Evolutionary conservation across 1,139 yeast species (phyloP), one percentile per base, ranked within the genome.

Genomic region (Pichia sp.): DNA sequence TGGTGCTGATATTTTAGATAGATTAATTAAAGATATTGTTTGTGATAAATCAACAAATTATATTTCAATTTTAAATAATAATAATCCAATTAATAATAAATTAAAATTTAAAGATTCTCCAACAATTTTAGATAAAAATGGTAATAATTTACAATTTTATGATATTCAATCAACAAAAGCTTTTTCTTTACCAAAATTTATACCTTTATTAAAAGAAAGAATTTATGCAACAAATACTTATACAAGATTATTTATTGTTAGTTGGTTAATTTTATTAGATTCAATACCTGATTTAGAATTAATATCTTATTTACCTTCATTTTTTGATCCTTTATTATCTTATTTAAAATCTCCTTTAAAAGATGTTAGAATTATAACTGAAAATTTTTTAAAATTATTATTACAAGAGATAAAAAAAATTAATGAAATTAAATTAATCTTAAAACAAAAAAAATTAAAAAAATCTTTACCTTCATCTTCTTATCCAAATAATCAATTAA

Each of bases 11-110:
- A 74, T 94, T 40, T 74, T 94, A 53, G 97, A 94, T 64, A 65
- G 97, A 36, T 72, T 94, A 53, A 80, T 92, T 53, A 92, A 94
- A 62, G 98, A 94, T 62, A 90, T 94, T 45, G 97, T 92, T 1
- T 86, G 96, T 42, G 97, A 95, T 52, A 87, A 90, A 60, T 95
- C 97, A 0, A 82, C 97, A 1, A 83, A 83, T 25, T 92, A 89
- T 63, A 82, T 89, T 2, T 87, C 96, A n/a, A 76, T 87, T 3
- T 75, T 89, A 32, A 47, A 49, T 20, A 36, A 29, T 20, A 46
- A 39, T 16, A 65, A 65, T 2, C 63, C 63, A 37, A 37, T 25
- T 16, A 47, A 39, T 16, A 65, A 65, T 2, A 64, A 63, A 37
- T 69, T 71, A n/a, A 68, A 67, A 31, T 75, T 75, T 10, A 71